Conservation (phyloP, 768 basidiomycete species). For the Paxillus involutus region DNA sequence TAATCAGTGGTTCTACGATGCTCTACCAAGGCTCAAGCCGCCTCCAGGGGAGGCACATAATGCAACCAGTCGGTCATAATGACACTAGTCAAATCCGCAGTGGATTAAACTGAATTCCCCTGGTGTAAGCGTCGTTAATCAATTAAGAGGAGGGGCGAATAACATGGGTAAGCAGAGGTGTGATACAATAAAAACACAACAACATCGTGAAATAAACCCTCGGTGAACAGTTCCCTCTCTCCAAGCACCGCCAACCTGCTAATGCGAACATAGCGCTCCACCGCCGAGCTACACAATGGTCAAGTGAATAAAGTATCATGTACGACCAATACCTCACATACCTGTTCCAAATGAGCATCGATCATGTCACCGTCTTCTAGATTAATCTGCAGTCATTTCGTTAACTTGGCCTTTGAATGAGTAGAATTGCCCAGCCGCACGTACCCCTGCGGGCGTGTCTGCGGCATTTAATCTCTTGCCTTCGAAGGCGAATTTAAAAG, state of each 20-base stretch:
- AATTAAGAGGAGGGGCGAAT: not conserved
- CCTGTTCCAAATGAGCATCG: conserved; percentile 60
- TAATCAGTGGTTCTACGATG: too few species aligned
- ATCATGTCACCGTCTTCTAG: conserved; percentile 68
- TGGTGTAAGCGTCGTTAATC: not conserved
- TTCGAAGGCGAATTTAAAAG: conserved; percentile 61
- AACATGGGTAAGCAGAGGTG: not conserved
- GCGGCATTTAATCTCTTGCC: conserved; percentile 47
- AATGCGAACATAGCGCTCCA: not conserved
- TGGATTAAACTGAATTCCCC: too few species aligned
- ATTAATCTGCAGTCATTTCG: conserved; percentile 35
- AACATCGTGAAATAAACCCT: not conserved
- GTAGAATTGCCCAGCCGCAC: conserved; percentile 12
- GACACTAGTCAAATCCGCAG: too few species aligned
- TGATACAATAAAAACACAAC: conserved; percentile 1
- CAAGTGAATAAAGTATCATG: not conserved
- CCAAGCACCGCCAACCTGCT: not conserved
- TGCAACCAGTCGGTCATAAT: too few species aligned
- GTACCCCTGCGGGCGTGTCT: conserved; percentile 56
- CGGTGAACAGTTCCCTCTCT: not conserved
- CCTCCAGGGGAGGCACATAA: not conserved
- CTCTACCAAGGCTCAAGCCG: too few species aligned
- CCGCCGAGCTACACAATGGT: conserved; percentile 23
- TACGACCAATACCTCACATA: conserved; percentile 23
- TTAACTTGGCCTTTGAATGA: not conserved